A percentile compares a stretch with the other conserved stretches of the same genome.
Evolutionary conservation across 1,284 basidiomycete genomes (phyloP).

Genomic region (Cryptococcus sp.): DNA sequence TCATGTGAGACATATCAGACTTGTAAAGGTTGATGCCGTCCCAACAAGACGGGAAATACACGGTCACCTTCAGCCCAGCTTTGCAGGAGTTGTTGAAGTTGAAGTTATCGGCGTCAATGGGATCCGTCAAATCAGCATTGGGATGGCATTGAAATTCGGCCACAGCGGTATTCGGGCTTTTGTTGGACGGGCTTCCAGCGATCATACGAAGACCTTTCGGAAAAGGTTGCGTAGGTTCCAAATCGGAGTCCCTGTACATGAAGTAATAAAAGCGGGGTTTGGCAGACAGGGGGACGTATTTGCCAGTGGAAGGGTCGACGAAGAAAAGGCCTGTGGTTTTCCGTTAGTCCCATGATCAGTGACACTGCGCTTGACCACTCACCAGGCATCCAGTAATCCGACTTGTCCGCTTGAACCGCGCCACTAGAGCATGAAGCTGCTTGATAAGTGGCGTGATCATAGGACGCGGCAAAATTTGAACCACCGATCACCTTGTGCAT

Average conservation of each 20-base stretch:
- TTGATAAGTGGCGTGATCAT: slow-evolving; percentile 26
- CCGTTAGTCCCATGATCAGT: too few species aligned
- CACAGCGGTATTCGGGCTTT: slow-evolving; percentile 17
- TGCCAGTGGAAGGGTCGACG: slow-evolving; percentile 10
- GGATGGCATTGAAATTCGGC: slow-evolving; percentile 9
- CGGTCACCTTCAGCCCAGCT: slow-evolving; percentile 29
- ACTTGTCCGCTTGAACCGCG: slow-evolving; percentile 36
- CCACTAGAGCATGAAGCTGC: slow-evolving; percentile 24
- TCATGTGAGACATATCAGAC: slow-evolving; percentile 32
- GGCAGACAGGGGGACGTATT: slow-evolving; percentile 15
- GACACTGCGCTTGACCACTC: not conserved
- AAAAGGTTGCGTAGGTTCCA: slow-evolving; percentile 26
- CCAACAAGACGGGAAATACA: slow-evolving; percentile 39
- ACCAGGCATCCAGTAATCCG: slow-evolving; percentile 35
- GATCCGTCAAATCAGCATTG: slow-evolving; percentile 11
- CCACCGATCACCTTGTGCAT: slow-evolving; percentile 33
- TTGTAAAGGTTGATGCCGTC: slow-evolving; percentile 36
- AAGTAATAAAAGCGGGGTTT: slow-evolving; percentile 36
- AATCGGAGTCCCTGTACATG: slow-evolving; percentile 4
- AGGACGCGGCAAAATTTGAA: slow-evolving; percentile 30
- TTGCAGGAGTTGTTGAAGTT: slow-evolving; percentile 32
- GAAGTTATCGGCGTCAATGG: slow-evolving; percentile 24
- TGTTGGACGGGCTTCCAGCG: slow-evolving; percentile 31
- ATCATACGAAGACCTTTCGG: slow-evolving; percentile 40
- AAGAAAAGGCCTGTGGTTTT: slow-evolving; percentile 10